Percentiles rank a stretch among this genome's conserved stretches.
These are phyloP conservation scores for Kodamaea kaohsiungensis DNA, from an alignment of 805 yeast genomes.

Conservation along the genomic window DNA sequence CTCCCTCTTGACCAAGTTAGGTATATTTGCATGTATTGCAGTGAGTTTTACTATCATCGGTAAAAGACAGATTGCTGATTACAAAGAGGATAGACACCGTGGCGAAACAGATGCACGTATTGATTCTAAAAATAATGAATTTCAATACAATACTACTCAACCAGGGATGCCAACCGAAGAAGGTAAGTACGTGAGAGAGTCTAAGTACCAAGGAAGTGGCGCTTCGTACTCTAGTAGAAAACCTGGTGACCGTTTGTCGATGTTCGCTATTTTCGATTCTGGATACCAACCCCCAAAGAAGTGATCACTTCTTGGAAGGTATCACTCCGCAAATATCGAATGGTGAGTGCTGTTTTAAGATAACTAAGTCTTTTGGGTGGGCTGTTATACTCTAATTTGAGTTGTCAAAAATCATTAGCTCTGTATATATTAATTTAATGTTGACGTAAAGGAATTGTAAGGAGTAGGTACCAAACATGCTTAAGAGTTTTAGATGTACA, in stretches of 20 bases:
- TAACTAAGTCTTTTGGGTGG: neutral
- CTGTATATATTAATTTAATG: neutral
- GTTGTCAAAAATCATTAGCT: neutral
- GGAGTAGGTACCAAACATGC: neutral
- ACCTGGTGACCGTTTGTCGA: constrained; percentile 52
- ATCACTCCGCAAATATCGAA: neutral
- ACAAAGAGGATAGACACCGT: constrained; percentile 36
- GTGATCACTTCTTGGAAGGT: neutral
- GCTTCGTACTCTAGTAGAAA: constrained; percentile 57
- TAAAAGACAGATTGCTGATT: constrained; percentile 34
- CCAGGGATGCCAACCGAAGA: constrained; percentile 57
- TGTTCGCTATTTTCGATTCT: constrained; percentile 27
- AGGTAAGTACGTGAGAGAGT: constrained; percentile 42
- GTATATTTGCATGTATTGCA: constrained; percentile 32
- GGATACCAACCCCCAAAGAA: constrained; percentile 11
- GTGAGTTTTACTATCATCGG: constrained; percentile 34
- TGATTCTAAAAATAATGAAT: constrained; percentile 31
- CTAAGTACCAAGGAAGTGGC: constrained; percentile 71
- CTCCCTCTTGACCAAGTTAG: constrained; percentile 37
- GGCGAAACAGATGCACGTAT: constrained; percentile 38
- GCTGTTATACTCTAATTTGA: neutral
- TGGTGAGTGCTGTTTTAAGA: too few relatives aligned
- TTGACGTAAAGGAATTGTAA: neutral
- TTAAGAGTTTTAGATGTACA: too few relatives aligned
- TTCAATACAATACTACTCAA: constrained; percentile 34